Percentiles rank a stretch among this genome's conserved stretches.
phyloP scores from a whole-genome alignment of 805 yeast genomes.

The Candida incommunis region DNA sequence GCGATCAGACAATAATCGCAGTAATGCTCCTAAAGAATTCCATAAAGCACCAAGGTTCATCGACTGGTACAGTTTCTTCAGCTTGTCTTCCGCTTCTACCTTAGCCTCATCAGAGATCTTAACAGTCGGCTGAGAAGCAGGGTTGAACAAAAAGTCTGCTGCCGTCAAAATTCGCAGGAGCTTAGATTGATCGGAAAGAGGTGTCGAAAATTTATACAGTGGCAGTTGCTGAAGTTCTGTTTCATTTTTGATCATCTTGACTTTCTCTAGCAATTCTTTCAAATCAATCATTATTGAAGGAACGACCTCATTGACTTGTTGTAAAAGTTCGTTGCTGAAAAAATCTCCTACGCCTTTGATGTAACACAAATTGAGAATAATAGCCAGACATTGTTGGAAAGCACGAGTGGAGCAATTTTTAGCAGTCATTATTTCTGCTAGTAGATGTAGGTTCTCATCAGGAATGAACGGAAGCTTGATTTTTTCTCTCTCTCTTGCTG shows the following conservation, averaged over 20 bases:
- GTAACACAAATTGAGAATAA: conserved; percentile 62
- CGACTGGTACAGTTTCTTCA: conserved; percentile 37
- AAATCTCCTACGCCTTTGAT: conserved; percentile 46
- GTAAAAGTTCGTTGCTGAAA: conserved; percentile 54
- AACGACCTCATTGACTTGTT: conserved; percentile 48
- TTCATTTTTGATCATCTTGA: conserved; percentile 25
- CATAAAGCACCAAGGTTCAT: conserved; percentile 68
- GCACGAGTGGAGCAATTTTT: conserved; percentile 79
- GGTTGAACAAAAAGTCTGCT: conserved; percentile 62
- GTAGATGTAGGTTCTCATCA: conserved; percentile 40
- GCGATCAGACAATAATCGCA: conserved; percentile 47
- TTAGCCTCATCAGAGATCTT: conserved; percentile 9
- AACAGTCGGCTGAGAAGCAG: conserved; percentile 12
- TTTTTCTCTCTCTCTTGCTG: conserved; percentile 1
- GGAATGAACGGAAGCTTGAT: conserved; percentile 44
- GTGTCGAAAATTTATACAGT: conserved; percentile 55
- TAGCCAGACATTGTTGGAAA: conserved; percentile 67
- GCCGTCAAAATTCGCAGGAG: conserved; percentile 78
- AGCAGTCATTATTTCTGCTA: conserved; percentile 56
- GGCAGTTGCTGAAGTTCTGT: conserved; percentile 39
- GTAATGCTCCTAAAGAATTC: conserved; percentile 69
- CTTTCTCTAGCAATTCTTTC: conserved; percentile 31
- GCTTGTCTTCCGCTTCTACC: conserved; percentile 12
- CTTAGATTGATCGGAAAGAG: conserved; percentile 80
- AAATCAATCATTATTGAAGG: conserved; percentile 41